These are phyloP conservation scores for Claviceps purpurea DNA, from an alignment of 2,329 filamentous ascomycete species.

Conservation along the genomic window DNA sequence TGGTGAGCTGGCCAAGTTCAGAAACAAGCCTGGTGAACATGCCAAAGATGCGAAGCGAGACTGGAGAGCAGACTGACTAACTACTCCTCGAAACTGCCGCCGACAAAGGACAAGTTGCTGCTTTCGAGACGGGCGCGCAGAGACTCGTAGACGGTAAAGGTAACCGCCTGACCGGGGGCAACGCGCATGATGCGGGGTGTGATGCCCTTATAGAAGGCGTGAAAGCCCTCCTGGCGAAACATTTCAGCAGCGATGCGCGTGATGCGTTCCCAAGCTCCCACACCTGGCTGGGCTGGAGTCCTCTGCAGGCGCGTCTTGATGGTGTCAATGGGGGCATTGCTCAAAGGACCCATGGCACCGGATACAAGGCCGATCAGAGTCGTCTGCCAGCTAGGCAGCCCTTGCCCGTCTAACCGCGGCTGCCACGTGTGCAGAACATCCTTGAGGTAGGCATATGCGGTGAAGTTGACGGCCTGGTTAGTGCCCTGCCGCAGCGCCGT, in stretches of 20 bases:
- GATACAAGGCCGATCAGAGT: slow-evolving; percentile 80
- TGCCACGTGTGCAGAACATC: slow-evolving; percentile 59
- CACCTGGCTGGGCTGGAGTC: slow-evolving; percentile 67
- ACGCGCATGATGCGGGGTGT: slow-evolving; percentile 96
- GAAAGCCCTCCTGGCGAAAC: slow-evolving; percentile 81
- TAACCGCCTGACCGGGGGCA: slow-evolving; percentile 79
- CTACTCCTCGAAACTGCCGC: slow-evolving; percentile 56
- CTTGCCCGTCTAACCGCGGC: slow-evolving; percentile 44
- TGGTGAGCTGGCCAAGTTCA: neutral
- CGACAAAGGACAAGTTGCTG: slow-evolving; percentile 45
- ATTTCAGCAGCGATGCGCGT: slow-evolving; percentile 65
- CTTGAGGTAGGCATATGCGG: slow-evolving; percentile 91
- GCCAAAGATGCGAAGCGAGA: neutral
- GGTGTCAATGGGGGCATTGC: slow-evolving; percentile 95
- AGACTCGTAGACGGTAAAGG: slow-evolving; percentile 66
- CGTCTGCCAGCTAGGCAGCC: slow-evolving; percentile 76
- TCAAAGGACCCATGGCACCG: slow-evolving; percentile 89
- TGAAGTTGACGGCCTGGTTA: slow-evolving; percentile 98
- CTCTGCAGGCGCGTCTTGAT: slow-evolving; percentile 97
- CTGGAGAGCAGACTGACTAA: neutral
- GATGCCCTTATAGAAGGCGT: slow-evolving; percentile 98
- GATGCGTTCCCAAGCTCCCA: slow-evolving; percentile 70
- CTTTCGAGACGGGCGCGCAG: slow-evolving; percentile 60
- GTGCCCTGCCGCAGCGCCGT: slow-evolving; percentile 89
- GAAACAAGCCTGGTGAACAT: neutral